phyloP scores from a whole-genome alignment of 164 flowering plant genomes.

The Akebia trifoliata region DNA sequence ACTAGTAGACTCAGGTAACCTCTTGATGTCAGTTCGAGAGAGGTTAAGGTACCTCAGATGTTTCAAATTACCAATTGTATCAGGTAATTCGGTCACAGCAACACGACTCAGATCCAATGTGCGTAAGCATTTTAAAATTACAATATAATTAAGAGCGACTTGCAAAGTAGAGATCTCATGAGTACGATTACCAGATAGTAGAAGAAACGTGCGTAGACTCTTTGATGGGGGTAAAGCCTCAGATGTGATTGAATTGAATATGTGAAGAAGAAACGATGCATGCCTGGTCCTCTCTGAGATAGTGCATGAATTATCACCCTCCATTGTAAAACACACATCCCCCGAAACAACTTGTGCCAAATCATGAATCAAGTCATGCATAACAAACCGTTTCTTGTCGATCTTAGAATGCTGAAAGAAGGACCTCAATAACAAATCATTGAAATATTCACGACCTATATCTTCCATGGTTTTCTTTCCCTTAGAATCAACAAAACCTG shows the following conservation, averaged over 20 bases:
- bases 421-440: neutral
- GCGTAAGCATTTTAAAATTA: neutral
- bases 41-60: slow-evolving; percentile 10
- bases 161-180: neutral
- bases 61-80: neutral
- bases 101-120: neutral
- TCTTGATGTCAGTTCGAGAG: neutral
- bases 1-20: slow-evolving; percentile 1
- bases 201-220: neutral
- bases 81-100: neutral
- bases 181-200: neutral
- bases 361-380: slow-evolving; percentile 5
- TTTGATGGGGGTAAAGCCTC: neutral
- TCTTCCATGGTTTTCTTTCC: neutral
- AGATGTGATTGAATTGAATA: neutral
- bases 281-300: neutral
- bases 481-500: slow-evolving; percentile 2
- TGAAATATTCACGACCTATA: slow-evolving; percentile 1
- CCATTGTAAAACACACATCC: neutral
- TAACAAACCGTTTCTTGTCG: neutral
- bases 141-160: neutral
- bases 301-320: neutral
- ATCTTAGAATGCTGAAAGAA: neutral
- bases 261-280: neutral
- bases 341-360: slow-evolving; percentile 2